Conservation (phyloP, 2,329 filamentous ascomycete species). For the Sphaceloma murrayae region DNA sequence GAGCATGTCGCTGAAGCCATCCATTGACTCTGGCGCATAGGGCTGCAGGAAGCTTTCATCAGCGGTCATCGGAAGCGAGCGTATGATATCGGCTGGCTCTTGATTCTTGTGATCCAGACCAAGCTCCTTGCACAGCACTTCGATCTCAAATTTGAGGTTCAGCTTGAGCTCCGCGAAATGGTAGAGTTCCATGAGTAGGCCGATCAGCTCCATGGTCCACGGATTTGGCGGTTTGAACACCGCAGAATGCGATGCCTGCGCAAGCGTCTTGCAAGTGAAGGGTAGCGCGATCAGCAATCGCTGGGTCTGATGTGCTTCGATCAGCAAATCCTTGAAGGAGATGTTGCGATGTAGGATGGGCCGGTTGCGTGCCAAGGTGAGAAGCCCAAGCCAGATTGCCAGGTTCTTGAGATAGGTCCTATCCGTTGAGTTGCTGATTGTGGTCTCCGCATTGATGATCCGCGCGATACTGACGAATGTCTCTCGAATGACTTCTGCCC, state of each 20-base stretch:
- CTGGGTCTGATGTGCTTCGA: constrained; percentile 89
- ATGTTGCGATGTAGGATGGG: constrained; percentile 95
- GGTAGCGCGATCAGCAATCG: constrained; percentile 86
- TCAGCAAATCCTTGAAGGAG: constrained; percentile 88
- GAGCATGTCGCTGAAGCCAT: constrained; percentile 76
- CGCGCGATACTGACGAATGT: constrained; percentile 79
- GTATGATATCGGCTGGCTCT: constrained; percentile 75
- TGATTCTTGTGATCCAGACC: constrained; percentile 88
- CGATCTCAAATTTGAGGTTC: constrained; percentile 97
- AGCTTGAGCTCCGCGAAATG: constrained; percentile 87
- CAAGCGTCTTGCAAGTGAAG: constrained; percentile 92
- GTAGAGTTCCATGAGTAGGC: constrained; percentile 85
- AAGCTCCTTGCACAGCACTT: constrained; percentile 88
- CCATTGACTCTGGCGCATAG: constrained; percentile 42
- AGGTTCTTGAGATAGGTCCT: constrained; percentile 86
- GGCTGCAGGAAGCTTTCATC: constrained; percentile 28
- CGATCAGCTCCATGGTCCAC: constrained; percentile 94
- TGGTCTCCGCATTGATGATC: constrained; percentile 82
- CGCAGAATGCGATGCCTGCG: constrained; percentile 72
- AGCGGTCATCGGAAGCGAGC: constrained; percentile 50
- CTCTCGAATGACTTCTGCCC: constrained; percentile 83
- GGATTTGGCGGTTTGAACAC: constrained; percentile 93
- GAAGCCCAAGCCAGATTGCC: constrained; percentile 81
- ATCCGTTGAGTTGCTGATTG: constrained; percentile 74
- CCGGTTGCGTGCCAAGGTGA: constrained; percentile 87